phyloP scores from a whole-genome alignment of 257 asterid genomes.

The Datura wrightii region DNA sequence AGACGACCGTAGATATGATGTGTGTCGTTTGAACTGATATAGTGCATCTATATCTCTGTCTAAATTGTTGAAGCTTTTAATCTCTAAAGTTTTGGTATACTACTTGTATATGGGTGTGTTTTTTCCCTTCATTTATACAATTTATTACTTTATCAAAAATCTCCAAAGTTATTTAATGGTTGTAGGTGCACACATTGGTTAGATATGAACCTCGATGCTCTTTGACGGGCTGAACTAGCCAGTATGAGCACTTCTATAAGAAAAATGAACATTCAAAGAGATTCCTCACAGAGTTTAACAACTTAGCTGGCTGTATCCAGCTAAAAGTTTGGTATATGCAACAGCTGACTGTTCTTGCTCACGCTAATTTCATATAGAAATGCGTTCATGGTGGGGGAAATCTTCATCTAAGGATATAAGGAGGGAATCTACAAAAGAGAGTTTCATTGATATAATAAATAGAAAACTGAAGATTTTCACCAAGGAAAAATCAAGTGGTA shows the following conservation, averaged over 20 bases:
- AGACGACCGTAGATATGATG: not conserved
- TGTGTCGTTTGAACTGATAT: not conserved
- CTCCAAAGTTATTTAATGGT: conserved; percentile 1
- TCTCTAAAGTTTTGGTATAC: not conserved
- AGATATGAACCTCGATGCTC: conserved; percentile 10
- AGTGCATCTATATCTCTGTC: not conserved
- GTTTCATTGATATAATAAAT: conserved; percentile 46
- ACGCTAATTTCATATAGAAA: conserved; percentile 33
- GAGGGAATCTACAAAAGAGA: conserved; percentile 46
- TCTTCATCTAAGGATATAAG: conserved; percentile 51
- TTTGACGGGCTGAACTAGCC: not conserved
- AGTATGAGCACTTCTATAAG: conserved; percentile 1
- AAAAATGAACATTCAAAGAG: not conserved
- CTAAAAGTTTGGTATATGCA: not conserved
- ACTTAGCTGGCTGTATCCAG: conserved; percentile 2
- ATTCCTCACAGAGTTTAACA: not conserved
- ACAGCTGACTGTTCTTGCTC: conserved; percentile 3
- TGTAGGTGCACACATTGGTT: conserved; percentile 8
- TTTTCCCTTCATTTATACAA: not conserved
- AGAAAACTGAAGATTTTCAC: conserved; percentile 37
- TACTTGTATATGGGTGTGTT: not conserved
- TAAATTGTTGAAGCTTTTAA: not conserved
- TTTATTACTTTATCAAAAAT: not conserved
- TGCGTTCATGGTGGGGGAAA: conserved; percentile 63
- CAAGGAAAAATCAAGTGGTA: conserved; percentile 30